phyloP scores from a whole-genome alignment of 2,329 filamentous ascomycete genomes.

The Metarhizium rileyi region DNA sequence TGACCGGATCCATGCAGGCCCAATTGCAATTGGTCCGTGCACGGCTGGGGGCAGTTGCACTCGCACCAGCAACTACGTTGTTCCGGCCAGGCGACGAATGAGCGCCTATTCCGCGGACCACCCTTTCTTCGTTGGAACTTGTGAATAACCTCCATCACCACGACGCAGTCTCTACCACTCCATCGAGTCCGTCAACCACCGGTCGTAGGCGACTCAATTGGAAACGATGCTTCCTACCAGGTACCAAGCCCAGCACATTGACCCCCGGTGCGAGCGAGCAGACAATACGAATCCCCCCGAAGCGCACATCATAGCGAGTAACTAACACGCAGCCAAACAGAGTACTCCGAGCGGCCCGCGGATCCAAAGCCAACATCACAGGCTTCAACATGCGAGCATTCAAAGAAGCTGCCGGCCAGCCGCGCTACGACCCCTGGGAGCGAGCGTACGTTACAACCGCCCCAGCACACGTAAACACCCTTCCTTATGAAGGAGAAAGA shows the following conservation, averaged over 20 bases:
- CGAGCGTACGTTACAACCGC: slow-evolving; percentile 39
- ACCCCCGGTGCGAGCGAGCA: background rate
- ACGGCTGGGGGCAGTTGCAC: too few relatives aligned
- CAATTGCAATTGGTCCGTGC: slow-evolving; percentile 12
- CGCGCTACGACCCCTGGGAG: slow-evolving; percentile 58
- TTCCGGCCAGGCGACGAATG: slow-evolving; percentile 12
- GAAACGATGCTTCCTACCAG: slow-evolving; percentile 30
- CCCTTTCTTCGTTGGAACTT: background rate
- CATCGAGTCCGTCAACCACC: background rate
- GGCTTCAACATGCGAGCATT: slow-evolving; percentile 85
- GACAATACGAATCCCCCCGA: background rate
- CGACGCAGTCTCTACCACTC: background rate
- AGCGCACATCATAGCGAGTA: background rate
- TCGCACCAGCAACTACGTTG: slow-evolving; percentile 11
- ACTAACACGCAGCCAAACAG: slow-evolving; percentile 14
- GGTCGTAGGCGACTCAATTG: slow-evolving; percentile 2
- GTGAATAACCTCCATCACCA: slow-evolving; percentile 2
- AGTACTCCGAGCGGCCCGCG: slow-evolving; percentile 42
- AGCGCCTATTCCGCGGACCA: background rate
- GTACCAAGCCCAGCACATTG: slow-evolving; percentile 18
- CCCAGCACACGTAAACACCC: too few relatives aligned
- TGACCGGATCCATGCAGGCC: background rate
- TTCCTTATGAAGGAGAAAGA: too few relatives aligned
- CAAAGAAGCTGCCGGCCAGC: slow-evolving; percentile 57
- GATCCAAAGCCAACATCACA: slow-evolving; percentile 65